phyloP scores from a whole-genome alignment of 768 basidiomycete genomes.

The Auriscalpium microsporum region DNA sequence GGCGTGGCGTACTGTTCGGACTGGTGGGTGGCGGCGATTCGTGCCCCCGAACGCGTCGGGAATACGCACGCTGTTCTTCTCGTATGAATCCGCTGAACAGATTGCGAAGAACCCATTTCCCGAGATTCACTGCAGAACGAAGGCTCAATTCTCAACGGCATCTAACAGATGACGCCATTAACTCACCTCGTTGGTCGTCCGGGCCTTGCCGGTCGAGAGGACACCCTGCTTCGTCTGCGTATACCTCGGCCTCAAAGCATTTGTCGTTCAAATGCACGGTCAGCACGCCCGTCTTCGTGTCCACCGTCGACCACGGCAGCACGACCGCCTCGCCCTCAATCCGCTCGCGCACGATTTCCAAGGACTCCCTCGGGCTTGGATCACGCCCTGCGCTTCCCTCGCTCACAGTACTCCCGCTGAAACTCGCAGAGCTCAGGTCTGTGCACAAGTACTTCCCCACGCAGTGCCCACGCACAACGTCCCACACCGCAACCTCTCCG shows the following conservation, averaged over 20 bases:
- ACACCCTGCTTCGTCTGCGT: slow-evolving; percentile 85
- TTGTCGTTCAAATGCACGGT: slow-evolving; percentile 81
- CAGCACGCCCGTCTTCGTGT: slow-evolving; percentile 84
- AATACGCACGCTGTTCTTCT: slow-evolving; percentile 45
- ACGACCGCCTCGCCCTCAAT: slow-evolving; percentile 95
- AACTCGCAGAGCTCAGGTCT: slow-evolving; percentile 55
- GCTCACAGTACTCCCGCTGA: slow-evolving; percentile 36
- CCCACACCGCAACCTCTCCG: slow-evolving; percentile 89
- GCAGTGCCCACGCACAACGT: slow-evolving; percentile 73
- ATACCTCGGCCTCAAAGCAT: slow-evolving; percentile 92
- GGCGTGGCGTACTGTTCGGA: neutral
- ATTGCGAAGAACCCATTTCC: slow-evolving; percentile 85
- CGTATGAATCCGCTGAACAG: slow-evolving; percentile 72
- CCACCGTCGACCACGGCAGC: slow-evolving; percentile 76
- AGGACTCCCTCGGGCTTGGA: slow-evolving; percentile 67
- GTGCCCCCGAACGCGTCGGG: slow-evolving; percentile 17
- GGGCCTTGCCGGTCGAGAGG: slow-evolving; percentile 47
- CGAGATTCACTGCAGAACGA: slow-evolving; percentile 64
- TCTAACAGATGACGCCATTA: slow-evolving; percentile 1
- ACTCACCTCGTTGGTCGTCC: slow-evolving; percentile 78
- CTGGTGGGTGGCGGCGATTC: neutral
- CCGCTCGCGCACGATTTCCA: slow-evolving; percentile 80
- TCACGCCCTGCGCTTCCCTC: slow-evolving; percentile 32
- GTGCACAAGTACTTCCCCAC: slow-evolving; percentile 59
- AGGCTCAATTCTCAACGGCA: neutral